Evolutionary conservation across 2,329 filamentous ascomycete genomes (phyloP).

Genomic region (Trichoderma sp.): DNA sequence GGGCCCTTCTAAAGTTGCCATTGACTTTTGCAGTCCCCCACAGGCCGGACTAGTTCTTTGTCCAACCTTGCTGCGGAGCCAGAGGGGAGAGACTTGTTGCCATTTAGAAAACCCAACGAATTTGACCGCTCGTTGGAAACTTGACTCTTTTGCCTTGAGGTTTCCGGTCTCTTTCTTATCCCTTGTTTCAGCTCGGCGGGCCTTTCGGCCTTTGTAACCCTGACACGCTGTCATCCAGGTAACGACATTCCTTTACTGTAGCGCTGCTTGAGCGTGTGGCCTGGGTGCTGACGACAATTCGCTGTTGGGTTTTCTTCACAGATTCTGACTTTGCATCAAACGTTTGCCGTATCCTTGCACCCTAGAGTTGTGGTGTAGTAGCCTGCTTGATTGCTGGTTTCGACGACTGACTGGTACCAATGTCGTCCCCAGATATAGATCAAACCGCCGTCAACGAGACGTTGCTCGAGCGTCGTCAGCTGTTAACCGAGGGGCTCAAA

Average conservation of each 20-base stretch:
- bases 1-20: not conserved
- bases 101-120: not conserved
- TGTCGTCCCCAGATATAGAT: constrained; percentile 33
- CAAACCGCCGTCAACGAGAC: constrained; percentile 38
- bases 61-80: not conserved
- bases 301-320: not conserved
- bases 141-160: not conserved
- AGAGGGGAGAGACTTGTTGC: not conserved
- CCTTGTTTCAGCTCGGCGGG: not conserved
- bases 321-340: not conserved
- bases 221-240: not conserved
- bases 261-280: not conserved
- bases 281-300: not conserved
- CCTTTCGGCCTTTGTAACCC: not conserved
- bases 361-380: constrained; percentile 1
- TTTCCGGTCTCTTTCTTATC: not conserved
- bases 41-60: not conserved
- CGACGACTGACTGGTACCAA: constrained; percentile 17
- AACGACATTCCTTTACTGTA: not conserved
- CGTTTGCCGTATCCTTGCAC: not conserved
- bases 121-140: constrained; percentile 6
- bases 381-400: not conserved
- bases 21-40: not conserved
- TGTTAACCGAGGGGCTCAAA: constrained; percentile 54
- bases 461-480: constrained; percentile 53